A percentile compares a stretch with the other conserved stretches of the same genome.
Evolutionary conservation across 495 filamentous ascomycete genomes (phyloP).

Genomic region (Poronia punctata): DNA sequence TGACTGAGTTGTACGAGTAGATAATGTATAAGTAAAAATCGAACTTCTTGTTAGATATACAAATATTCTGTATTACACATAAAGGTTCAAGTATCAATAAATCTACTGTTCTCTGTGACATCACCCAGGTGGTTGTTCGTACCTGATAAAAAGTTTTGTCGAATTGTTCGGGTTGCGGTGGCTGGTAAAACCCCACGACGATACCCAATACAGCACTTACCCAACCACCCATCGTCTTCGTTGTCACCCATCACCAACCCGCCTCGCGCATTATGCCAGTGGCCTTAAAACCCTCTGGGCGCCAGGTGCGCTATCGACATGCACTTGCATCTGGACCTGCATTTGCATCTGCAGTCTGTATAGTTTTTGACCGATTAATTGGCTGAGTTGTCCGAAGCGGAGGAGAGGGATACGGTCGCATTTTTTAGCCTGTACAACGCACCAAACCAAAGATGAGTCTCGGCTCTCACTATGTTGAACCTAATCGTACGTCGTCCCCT

Average conservation of each 20-base stretch:
- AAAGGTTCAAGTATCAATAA: too few relatives aligned
- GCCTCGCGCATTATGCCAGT: constrained; percentile 13
- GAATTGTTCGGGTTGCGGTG: constrained; percentile 3
- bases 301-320: constrained; percentile 7
- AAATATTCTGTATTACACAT: too few relatives aligned
- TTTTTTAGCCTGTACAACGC: background rate
- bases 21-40: too few relatives aligned
- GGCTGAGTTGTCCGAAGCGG: background rate
- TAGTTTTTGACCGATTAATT: constrained; percentile 1
- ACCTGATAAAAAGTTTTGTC: background rate
- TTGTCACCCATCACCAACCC: constrained; percentile 7
- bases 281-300: constrained; percentile 8
- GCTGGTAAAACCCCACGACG: constrained; percentile 6
- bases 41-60: too few relatives aligned
- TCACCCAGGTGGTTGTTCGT: background rate
- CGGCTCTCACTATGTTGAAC: constrained; percentile 23
- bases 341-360: constrained; percentile 2
- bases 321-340: constrained; percentile 6
- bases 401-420: constrained; percentile 1
- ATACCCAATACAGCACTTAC: too few relatives aligned
- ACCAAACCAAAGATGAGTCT: constrained; percentile 14
- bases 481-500: constrained; percentile 17
- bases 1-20: too few relatives aligned
- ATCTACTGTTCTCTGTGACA: background rate
- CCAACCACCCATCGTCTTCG: constrained; percentile 15